Base-by-base conservation (phyloP, 495 filamentous ascomycete species). In the Echria macrotheca region DNA sequence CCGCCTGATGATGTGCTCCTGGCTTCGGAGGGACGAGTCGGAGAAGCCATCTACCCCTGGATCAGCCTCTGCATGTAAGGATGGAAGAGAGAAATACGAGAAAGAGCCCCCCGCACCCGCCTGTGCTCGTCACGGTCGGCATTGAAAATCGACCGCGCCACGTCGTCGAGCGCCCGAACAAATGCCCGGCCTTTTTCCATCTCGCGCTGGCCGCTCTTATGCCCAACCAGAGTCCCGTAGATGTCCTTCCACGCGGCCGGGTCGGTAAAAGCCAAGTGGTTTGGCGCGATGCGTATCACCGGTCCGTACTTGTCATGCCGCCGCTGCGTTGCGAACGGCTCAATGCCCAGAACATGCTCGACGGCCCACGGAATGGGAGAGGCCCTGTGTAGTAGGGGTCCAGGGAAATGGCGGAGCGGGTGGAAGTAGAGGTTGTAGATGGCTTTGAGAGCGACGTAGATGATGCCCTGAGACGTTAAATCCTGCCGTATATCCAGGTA, bases 171-270 rank as follows among this genome's bases (percentile, higher is more conserved):
- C 6, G 32, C 14, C 23, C 2, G 22, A 15, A 23, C 45, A n/a
- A 63, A 65, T 36, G 39, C 57, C 49, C 66, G 60, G 38, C 70
- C 55, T 47, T 70, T 72, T 10, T 56, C 23, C 38, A 71, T 60
- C 14, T 65, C 58, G n/a, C 24, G 31, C 31, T 14, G n/a, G 18
- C 63, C 59, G 42, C 59, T 60, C 22, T 53, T 59, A 54, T 62
- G 59, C 21, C 63, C 60, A 38, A 60, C 56, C 15, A 56, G 60
- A 51, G 58, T 56, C 1, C 73, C 75, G 50, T 82, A 79, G 32
- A 86, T 81, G 52, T 83, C 80, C 19, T 72, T 70, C 70, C 76
- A 81, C 4, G 81, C 77, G 4, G 56, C 51, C 0, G 69, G 57
- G 0, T 71, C 70, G 47, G 66, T 74, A 63, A 81, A 85, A 4